phyloP scores from a whole-genome alignment of 2,329 filamentous ascomycete species.

The Calonectria honghensis region DNA sequence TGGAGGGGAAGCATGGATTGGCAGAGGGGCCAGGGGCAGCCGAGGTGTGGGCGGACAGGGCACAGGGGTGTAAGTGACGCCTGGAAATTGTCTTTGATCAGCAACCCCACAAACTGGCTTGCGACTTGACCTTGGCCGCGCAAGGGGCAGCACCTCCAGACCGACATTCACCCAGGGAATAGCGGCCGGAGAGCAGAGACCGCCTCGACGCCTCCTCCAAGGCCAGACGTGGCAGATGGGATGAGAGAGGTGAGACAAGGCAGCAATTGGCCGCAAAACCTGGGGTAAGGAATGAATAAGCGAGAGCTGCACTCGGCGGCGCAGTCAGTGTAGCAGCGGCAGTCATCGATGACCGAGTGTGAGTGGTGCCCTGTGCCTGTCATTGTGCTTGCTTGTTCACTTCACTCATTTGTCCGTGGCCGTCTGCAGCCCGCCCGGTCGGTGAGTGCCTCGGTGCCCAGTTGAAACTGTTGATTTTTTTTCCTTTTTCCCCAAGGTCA shows the following conservation, averaged over 20 bases:
- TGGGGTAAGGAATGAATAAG: slow-evolving; percentile 29
- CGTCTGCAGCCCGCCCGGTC: slow-evolving; percentile 33
- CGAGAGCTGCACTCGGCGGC: not conserved
- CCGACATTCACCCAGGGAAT: slow-evolving; percentile 26
- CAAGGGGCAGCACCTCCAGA: slow-evolving; percentile 18
- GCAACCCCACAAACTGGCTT: slow-evolving; percentile 35
- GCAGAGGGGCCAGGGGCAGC: slow-evolving; percentile 25
- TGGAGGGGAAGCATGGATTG: slow-evolving; percentile 18
- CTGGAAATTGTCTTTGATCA: slow-evolving; percentile 30
- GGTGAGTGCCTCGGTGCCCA: slow-evolving; percentile 39
- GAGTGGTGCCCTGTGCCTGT: slow-evolving; percentile 5
- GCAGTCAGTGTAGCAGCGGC: not conserved
- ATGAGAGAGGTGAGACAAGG: slow-evolving; percentile 14
- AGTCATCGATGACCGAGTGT: slow-evolving; percentile 8
- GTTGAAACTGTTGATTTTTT: slow-evolving; percentile 35
- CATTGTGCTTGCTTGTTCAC: slow-evolving; percentile 5
- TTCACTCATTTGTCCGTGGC: not conserved
- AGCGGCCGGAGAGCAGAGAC: not conserved
- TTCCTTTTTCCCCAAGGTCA: slow-evolving; percentile 44
- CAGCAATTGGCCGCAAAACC: slow-evolving; percentile 20
- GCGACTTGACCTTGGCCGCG: slow-evolving; percentile 28
- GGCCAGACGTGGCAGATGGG: slow-evolving; percentile 12
- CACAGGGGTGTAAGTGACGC: not conserved
- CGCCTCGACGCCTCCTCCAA: not conserved
- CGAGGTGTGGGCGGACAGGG: slow-evolving; percentile 20